A percentile compares a stretch with the other conserved stretches of the same genome.
Evolutionary conservation across 2,329 filamentous ascomycete genomes (phyloP).

Genomic region (Rosellinia necatrix): DNA sequence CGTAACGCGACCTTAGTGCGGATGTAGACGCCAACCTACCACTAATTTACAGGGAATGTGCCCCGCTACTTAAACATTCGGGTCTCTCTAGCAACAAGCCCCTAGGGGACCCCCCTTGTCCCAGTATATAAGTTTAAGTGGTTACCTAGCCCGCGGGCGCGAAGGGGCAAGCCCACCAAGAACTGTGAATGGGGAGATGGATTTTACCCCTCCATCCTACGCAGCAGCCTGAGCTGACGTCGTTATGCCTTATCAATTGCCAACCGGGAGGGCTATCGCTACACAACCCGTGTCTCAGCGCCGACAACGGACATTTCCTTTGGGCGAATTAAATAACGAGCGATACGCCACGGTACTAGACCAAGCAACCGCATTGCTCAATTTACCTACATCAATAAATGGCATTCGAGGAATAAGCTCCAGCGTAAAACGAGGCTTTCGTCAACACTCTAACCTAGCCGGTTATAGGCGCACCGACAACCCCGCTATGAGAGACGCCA

Average conservation of each 20-base stretch:
- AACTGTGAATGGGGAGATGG: too few species aligned
- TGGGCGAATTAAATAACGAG: neutral
- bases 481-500: conserved; percentile 10
- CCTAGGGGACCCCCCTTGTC: too few species aligned
- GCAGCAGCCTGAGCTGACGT: conserved; percentile 17
- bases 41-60: conserved; percentile 1
- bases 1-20: conserved; percentile 25
- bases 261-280: conserved; percentile 1
- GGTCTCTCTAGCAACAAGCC: conserved; percentile 16
- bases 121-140: too few species aligned
- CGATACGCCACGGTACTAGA: too few species aligned
- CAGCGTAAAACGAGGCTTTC: neutral
- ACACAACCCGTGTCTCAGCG: conserved; percentile 1
- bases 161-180: too few species aligned
- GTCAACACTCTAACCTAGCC: neutral
- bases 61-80: neutral
- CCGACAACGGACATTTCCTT: conserved; percentile 22
- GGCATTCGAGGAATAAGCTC: too few species aligned
- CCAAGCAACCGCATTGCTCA: too few species aligned
- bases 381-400: too few species aligned
- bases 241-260: conserved; percentile 14
- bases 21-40: conserved; percentile 4
- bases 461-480: neutral
- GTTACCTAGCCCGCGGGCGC: too few species aligned
- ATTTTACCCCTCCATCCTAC: conserved; percentile 11